Evolutionary conservation across 306 rosid species (phyloP).

Genomic region (Cicer chorassanicum): DNA sequence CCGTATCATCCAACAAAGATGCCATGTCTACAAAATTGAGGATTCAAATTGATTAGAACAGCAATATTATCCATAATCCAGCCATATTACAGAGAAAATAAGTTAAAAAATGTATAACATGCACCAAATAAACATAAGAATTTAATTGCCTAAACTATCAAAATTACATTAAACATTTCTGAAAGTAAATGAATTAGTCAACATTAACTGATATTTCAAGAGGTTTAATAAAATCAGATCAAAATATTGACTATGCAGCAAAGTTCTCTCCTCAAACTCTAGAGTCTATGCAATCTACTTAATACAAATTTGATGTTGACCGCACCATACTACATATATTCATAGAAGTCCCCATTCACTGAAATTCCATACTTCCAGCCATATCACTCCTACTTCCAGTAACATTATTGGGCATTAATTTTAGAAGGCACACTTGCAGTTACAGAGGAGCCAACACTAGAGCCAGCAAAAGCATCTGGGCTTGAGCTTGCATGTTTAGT

Average conservation of each 20-base stretch:
- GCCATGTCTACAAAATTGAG: slow-evolving; percentile 54
- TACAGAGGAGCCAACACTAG: no score
- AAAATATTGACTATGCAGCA: background rate
- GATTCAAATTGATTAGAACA: slow-evolving; percentile 39
- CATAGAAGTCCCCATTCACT: no score
- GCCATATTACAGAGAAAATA: slow-evolving; percentile 16
- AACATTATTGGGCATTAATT: no score
- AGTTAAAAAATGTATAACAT: background rate
- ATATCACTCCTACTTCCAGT: no score
- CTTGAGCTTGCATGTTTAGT: no score
- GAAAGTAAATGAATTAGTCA: background rate
- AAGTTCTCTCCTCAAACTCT: no score
- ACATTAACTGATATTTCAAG: background rate
- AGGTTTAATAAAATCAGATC: background rate
- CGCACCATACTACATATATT: no score
- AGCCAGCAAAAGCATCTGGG: no score
- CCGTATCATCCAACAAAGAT: slow-evolving; percentile 60
- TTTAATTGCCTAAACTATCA: slow-evolving; percentile 25
- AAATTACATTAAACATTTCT: slow-evolving; percentile 16
- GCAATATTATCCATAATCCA: slow-evolving; percentile 9
- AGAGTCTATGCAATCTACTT: no score
- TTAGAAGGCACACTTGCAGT: no score
- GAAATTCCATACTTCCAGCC: no score
- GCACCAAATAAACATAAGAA: slow-evolving; percentile 7
- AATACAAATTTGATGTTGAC: no score